These are phyloP conservation scores for Phaeosphaeria sp. DNA, from an alignment of 2,329 filamentous ascomycete genomes.

Conservation along the genomic window DNA sequence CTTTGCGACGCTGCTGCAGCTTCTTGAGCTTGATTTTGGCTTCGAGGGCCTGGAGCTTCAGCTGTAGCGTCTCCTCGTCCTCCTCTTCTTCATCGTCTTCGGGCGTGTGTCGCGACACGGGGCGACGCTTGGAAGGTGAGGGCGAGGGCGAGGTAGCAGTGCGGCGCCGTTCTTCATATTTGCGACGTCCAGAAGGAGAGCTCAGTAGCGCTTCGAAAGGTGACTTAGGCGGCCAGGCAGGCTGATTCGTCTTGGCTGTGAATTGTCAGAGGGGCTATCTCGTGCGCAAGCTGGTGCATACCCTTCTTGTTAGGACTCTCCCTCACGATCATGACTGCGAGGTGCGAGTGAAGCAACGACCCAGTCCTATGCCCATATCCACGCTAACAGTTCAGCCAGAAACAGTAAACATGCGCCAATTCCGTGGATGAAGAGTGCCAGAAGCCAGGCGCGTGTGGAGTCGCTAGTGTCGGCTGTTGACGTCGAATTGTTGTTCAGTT, in stretches of 20 bases:
- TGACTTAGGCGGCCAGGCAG: conserved; percentile 68
- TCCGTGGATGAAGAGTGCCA: background rate
- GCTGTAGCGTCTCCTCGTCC: conserved; percentile 82
- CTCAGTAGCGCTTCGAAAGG: conserved; percentile 68
- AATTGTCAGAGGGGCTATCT: conserved; percentile 18
- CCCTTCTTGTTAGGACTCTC: conserved; percentile 56
- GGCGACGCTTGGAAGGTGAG: conserved; percentile 62
- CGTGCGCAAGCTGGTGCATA: conserved; percentile 22
- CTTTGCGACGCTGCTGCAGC: conserved; percentile 69
- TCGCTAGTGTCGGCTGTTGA: conserved; percentile 17
- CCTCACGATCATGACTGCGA: conserved; percentile 53
- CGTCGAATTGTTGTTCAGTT: conserved; percentile 25
- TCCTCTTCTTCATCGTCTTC: conserved; percentile 68
- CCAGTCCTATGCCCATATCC: conserved; percentile 38
- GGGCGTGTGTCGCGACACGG: conserved; percentile 25
- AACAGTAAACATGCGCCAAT: background rate
- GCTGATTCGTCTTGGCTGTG: conserved; percentile 47
- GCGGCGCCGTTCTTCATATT: conserved; percentile 69
- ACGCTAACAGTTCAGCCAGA: background rate
- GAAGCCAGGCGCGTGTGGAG: conserved; percentile 1
- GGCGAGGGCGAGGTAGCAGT: conserved; percentile 57
- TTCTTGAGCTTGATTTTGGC: conserved; percentile 87
- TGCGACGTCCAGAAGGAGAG: conserved; percentile 80
- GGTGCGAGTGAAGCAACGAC: conserved; percentile 20
- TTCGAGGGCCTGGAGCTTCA: conserved; percentile 88